Conservation (phyloP, 345 rosid genomes). For the Salix brachista region DNA sequence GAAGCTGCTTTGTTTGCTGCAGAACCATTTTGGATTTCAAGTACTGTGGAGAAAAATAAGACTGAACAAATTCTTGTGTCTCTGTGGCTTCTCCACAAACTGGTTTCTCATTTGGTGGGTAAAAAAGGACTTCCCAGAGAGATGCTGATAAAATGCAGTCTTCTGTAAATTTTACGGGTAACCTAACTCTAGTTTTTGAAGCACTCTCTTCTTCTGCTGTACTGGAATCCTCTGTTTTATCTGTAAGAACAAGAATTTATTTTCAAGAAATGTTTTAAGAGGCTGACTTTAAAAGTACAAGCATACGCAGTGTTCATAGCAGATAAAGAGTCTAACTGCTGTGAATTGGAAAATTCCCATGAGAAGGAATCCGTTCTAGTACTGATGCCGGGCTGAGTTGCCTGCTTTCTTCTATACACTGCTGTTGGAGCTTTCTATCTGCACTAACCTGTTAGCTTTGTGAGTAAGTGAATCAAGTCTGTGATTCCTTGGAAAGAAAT, state of each 20-base stretch:
- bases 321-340: conserved; percentile 9
- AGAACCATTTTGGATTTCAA: conserved; percentile 29
- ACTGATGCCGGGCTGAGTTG: conserved; percentile 31
- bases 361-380: conserved; percentile 16
- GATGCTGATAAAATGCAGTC: conserved; percentile 37
- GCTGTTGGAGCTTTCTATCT: conserved; percentile 23
- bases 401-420: conserved; percentile 9
- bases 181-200: conserved; percentile 4
- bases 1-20: conserved; percentile 44
- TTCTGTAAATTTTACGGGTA: conserved; percentile 25
- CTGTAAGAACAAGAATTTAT: not conserved
- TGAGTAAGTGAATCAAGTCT: conserved; percentile 2
- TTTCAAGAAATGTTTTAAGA: not conserved
- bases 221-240: conserved; percentile 5
- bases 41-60: conserved; percentile 4
- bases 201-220: conserved; percentile 8
- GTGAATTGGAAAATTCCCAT: conserved; percentile 11
- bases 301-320: not conserved
- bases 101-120: conserved; percentile 17
- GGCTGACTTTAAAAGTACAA: not conserved
- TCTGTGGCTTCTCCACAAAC: conserved; percentile 6
- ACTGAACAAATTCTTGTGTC: conserved; percentile 18
- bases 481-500: not conserved
- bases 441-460: conserved; percentile 33
- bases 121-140: conserved; percentile 29